These are phyloP conservation scores for Thalassiosira hispida DNA, from an alignment of 352 stramenopile species.

Conservation along the genomic window DNA sequence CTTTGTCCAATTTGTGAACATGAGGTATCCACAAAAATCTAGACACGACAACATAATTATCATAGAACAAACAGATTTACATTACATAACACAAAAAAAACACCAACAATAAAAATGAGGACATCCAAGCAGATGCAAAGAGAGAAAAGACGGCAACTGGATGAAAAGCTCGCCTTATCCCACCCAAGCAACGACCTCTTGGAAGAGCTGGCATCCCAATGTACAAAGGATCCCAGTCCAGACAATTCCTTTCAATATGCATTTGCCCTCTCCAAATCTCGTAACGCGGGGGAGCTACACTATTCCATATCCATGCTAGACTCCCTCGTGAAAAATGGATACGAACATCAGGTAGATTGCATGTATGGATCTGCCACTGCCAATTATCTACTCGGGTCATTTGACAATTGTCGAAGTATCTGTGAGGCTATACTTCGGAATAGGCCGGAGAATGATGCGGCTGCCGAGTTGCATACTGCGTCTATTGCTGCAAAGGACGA, in stretches of 20 bases:
- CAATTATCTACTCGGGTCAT: conserved; percentile 79
- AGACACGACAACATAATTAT: no score
- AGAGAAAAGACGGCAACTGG: conserved; percentile 59
- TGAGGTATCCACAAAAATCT: no score
- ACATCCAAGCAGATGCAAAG: conserved; percentile 71
- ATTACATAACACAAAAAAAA: background rate
- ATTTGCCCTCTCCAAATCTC: conserved; percentile 78
- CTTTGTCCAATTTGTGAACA: no score
- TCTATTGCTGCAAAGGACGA: conserved; percentile 70
- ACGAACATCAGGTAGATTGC: conserved; percentile 81
- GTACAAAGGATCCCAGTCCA: conserved; percentile 53
- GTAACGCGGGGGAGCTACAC: conserved; percentile 60
- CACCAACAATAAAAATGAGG: conserved; percentile 61
- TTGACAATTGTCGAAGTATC: conserved; percentile 60
- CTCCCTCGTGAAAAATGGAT: conserved; percentile 77
- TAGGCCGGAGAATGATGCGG: conserved; percentile 66
- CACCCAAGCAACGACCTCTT: conserved; percentile 66
- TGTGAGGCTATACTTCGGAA: conserved; percentile 79
- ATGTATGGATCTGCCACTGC: conserved; percentile 77
- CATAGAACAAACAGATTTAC: no score
- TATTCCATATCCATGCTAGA: conserved; percentile 82
- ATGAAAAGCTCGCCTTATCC: conserved; percentile 73
- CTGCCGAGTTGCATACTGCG: conserved; percentile 76
- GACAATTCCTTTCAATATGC: conserved; percentile 84
- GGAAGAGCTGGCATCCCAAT: conserved; percentile 72